phyloP scores from a whole-genome alignment of 805 yeast species.

The Kodamaea kakaduensis region DNA sequence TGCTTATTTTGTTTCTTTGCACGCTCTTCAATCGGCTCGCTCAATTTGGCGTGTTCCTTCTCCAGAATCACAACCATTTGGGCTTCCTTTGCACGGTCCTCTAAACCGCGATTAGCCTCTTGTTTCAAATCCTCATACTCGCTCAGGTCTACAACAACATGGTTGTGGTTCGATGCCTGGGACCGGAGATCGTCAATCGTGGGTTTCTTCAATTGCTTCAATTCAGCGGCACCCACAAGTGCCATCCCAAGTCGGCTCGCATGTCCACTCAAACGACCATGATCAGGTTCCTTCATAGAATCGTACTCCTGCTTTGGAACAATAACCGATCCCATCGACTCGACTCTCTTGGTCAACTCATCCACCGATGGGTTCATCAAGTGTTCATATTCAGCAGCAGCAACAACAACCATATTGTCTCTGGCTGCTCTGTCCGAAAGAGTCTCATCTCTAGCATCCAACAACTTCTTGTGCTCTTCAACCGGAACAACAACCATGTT shows the following conservation, averaged over 20 bases:
- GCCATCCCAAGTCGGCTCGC: constrained; percentile 26
- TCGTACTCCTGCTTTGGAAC: constrained; percentile 6
- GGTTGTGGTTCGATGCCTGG: constrained; percentile 15
- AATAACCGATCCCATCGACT: constrained; percentile 5
- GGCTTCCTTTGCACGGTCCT: constrained; percentile 8
- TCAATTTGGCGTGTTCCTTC: constrained; percentile 34
- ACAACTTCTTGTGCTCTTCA: constrained; percentile 16
- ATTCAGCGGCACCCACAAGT: constrained; percentile 7
- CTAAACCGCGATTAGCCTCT: constrained; percentile 17
- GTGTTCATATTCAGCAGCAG: not conserved
- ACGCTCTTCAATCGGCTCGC: constrained; percentile 14
- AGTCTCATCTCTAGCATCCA: constrained; percentile 30
- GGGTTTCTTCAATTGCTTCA: constrained; percentile 14
- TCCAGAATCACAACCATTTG: constrained; percentile 14
- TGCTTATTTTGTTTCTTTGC: constrained; percentile 16
- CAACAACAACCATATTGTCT: constrained; percentile 1
- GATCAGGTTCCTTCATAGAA: constrained; percentile 15
- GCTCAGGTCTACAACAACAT: constrained; percentile 11
- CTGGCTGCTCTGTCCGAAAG: constrained; percentile 14
- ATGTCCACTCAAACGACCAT: constrained; percentile 24
- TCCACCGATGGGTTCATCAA: constrained; percentile 7
- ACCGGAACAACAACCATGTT: constrained; percentile 12
- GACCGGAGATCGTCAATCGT: constrained; percentile 14
- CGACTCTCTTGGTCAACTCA: constrained; percentile 6
- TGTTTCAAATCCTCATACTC: constrained; percentile 12